phyloP scores from a whole-genome alignment of 352 stramenopile genomes.

The Globisporangium spinosum region DNA sequence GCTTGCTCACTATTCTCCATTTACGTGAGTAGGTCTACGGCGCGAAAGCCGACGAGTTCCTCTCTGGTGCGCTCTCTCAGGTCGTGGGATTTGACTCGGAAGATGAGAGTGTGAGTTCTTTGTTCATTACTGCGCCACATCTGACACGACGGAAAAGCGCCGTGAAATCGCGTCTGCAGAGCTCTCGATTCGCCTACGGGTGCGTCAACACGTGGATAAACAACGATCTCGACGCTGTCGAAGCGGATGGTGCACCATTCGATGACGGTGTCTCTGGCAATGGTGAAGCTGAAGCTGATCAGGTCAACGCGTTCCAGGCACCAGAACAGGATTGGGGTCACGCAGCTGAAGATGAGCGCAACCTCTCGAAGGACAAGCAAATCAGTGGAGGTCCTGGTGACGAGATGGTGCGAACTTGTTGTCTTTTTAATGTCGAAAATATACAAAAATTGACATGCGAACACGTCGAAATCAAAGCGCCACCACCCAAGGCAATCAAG shows the following conservation, averaged over 20 bases:
- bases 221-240: conserved; percentile 13
- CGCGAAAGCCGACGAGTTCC: conserved; percentile 48
- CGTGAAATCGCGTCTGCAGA: conserved; percentile 48
- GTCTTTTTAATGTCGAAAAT: conserved; percentile 2
- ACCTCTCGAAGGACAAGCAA: neutral
- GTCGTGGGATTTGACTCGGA: conserved; percentile 27
- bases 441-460: no score
- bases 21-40: conserved; percentile 48
- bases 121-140: neutral
- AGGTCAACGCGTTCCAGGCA: neutral
- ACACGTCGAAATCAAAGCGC: neutral
- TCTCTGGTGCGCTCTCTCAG: conserved; percentile 51
- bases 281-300: neutral
- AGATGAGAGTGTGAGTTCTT: neutral
- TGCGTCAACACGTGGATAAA: conserved; percentile 59
- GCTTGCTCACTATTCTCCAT: neutral
- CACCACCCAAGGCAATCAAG: neutral
- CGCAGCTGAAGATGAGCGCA: no score
- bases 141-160: conserved; percentile 21
- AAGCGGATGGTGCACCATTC: neutral
- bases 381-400: neutral
- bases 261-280: neutral
- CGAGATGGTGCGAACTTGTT: neutral
- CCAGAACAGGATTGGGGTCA: neutral
- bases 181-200: conserved; percentile 46